Evolutionary conservation across 257 asterid species (phyloP).

Genomic region (Craterostigma plantagineum): DNA sequence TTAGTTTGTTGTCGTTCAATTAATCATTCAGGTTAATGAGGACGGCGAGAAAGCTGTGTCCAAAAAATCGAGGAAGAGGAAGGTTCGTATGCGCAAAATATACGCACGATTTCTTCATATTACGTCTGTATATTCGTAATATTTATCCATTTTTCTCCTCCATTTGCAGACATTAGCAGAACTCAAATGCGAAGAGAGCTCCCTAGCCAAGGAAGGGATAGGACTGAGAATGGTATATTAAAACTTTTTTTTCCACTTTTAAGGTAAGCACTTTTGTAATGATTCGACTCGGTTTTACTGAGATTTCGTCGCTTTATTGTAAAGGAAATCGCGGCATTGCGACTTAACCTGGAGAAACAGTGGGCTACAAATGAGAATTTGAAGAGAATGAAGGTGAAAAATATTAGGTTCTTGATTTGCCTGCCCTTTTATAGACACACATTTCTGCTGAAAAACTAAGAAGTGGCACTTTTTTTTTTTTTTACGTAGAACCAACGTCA

Average conservation of each 20-base stretch:
- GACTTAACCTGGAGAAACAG: conserved; percentile 29
- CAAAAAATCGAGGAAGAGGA: too few species aligned
- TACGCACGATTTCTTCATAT: too few species aligned
- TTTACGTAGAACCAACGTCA: too few species aligned
- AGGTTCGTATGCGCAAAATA: too few species aligned
- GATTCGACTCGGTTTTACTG: background rate
- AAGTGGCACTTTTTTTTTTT: background rate
- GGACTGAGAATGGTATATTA: conserved; percentile 45
- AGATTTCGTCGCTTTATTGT: conserved; percentile 1
- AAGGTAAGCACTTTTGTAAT: background rate
- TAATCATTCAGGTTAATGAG: too few species aligned
- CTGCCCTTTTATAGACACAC: background rate
- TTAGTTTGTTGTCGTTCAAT: too few species aligned
- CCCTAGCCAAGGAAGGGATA: conserved; percentile 34
- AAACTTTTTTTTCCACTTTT: background rate
- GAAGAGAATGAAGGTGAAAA: conserved; percentile 51
- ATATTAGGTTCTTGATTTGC: background rate
- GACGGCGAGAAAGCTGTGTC: too few species aligned
- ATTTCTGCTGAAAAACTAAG: background rate
- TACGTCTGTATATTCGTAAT: too few species aligned
- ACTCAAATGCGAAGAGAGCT: conserved; percentile 38
- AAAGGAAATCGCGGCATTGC: conserved; percentile 37
- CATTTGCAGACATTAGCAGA: conserved; percentile 32
- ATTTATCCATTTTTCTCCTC: background rate
- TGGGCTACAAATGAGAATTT: conserved; percentile 28